Base-by-base conservation (phyloP, 208 protist genomes). In the Leishmania tarentolae region DNA sequence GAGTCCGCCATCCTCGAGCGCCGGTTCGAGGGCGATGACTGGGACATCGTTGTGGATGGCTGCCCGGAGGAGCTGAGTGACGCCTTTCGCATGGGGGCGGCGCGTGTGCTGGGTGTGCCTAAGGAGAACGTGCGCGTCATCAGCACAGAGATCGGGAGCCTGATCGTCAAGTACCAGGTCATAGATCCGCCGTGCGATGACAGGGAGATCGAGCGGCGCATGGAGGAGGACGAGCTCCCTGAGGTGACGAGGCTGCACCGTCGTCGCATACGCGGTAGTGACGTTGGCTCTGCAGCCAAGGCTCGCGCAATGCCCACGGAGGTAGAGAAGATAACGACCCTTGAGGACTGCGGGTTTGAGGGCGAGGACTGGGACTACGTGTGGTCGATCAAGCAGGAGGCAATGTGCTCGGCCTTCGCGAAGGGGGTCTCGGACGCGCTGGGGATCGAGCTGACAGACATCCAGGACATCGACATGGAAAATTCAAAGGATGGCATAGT, bases 1-100 rank as follows among this genome's bases (percentile, higher is more conserved):
- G 86, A 90, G 81, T 90, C 88, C n/a, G 83, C 61, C n/a, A 72
- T 82, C 57, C 63, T 92, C n/a, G 87, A 90, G 85, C 86, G 87
- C 81, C 70, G 59, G 57, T 94, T 94, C 70, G 86, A 91, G 44
- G 89, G 91, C 76, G 87, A 91, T 42, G 91, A 91, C 83, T 94
- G 89, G 91, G 89, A 92, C 74, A 80, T 92, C 74, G 19, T 93
- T 35, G 57, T 94, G 1, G 87, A 87, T 2, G 76, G 73, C 47
- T 79, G 59, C 79, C 83, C 80, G n/a, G 79, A 87, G 44, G 81
- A 92, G 31, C 61, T 92, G n/a, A 75, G 82, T 79, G 80, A 81
- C n/a, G 84, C 86, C 44, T 94, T 94, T 83, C 28, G 83, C 73
- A 66, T 75, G 40, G 91, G 87, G 52, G 83, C 80, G 31, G 84